Base-by-base conservation (phyloP, 1,284 basidiomycete genomes). In the Mycena citricolor region DNA sequence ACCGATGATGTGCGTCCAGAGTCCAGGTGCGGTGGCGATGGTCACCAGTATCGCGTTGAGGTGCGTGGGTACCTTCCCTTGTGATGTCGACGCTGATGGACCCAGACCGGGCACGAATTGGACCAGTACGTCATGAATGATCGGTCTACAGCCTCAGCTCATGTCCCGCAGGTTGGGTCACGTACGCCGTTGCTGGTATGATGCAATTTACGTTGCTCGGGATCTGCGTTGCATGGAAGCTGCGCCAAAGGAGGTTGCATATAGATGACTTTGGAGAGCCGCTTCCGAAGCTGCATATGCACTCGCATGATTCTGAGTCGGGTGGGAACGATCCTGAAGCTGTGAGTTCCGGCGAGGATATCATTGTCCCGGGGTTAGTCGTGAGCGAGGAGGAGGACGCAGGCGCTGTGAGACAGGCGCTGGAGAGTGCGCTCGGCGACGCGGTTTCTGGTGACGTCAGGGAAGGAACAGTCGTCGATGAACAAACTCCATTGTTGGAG, bases 1-100 rank as follows among this genome's bases (percentile, higher is more conserved):
- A 52, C 86, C 85, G 2, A 97, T 92, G 79, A 97, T 99, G 95
- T 70, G 80, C 33, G 86, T 99, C 17, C 94, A 99, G 66, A 92
- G 85, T 6, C 95, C 95, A 0, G 95, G 95, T 2, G 87, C 89
- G 1, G 73, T 92, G 16, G 64, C 94, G 28, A 97, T 99, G 80
- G 87, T 94, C 11, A 62, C 88, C 29, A 91, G 88, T 49, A 86
- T 97, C 51, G 86, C 84, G 8, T 63, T 89, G n/a, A 67, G 83
- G 74, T 80, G 57, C 10, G 71, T 61, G 17, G 28, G 24, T 37
- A 30, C 54, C 47, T 39, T 37, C 57, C 14, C 49, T 37, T 17
- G 14, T 26, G n/a, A n/a, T n/a, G n/a, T n/a, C n/a, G n/a, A n/a
- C n/a, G n/a, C n/a, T n/a, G n/a, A n/a, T n/a, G n/a, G n/a, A n/a